Conservation (phyloP, 768 basidiomycete genomes). For the Naematelia encephala region DNA sequence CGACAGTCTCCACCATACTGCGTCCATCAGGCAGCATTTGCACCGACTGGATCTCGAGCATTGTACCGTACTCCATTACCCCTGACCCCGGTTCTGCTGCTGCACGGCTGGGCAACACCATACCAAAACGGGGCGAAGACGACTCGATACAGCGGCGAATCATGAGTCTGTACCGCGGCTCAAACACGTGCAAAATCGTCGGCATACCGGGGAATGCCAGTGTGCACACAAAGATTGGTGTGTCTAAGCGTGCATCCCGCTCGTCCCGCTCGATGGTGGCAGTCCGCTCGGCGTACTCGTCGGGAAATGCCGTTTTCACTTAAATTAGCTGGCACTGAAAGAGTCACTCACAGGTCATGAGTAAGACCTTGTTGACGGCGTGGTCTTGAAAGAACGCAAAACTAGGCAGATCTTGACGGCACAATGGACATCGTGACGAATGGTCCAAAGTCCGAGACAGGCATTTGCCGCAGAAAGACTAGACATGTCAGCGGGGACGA, state of each 20-base stretch:
- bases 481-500: slow-evolving; percentile 4
- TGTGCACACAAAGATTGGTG: slow-evolving; percentile 86
- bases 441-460: slow-evolving; percentile 89
- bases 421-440: slow-evolving; percentile 74
- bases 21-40: slow-evolving; percentile 86
- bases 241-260: slow-evolving; percentile 72
- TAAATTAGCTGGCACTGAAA: neutral
- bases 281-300: slow-evolving; percentile 63
- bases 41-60: slow-evolving; percentile 81
- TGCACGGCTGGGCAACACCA: slow-evolving; percentile 70
- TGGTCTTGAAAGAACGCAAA: slow-evolving; percentile 77
- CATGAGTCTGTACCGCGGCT: slow-evolving; percentile 94
- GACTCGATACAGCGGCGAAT: slow-evolving; percentile 87
- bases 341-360: slow-evolving; percentile 60
- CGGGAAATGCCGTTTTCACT: slow-evolving; percentile 71
- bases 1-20: slow-evolving; percentile 75
- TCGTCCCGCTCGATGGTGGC: slow-evolving; percentile 69
- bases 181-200: slow-evolving; percentile 85
- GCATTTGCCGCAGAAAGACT: slow-evolving; percentile 90
- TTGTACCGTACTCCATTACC: slow-evolving; percentile 78
- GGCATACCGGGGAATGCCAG: slow-evolving; percentile 89
- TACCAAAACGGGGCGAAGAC: slow-evolving; percentile 76
- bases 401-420: slow-evolving; percentile 71
- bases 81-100: slow-evolving; percentile 52
- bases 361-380: slow-evolving; percentile 66